phyloP scores from a whole-genome alignment of 1,284 basidiomycete genomes.

The Volvariella volvacea region DNA sequence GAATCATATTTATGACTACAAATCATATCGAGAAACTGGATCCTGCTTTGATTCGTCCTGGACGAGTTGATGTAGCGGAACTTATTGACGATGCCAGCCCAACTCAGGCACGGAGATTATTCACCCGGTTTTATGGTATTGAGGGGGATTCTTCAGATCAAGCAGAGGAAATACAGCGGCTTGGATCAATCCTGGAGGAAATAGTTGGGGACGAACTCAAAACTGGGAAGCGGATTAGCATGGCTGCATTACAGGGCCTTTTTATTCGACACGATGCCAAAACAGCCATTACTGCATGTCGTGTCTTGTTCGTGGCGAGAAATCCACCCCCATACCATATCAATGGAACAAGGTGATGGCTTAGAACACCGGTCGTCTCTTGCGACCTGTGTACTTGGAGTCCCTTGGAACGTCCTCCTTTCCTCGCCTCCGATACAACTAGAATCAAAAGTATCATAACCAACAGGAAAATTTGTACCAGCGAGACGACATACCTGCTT shows the following conservation, averaged over 20 bases:
- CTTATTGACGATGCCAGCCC: constrained; percentile 86
- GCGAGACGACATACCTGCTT: constrained; percentile 55
- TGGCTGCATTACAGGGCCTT: constrained; percentile 90
- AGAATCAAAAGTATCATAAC: constrained; percentile 6
- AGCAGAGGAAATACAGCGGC: constrained; percentile 35
- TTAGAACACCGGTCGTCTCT: constrained; percentile 62
- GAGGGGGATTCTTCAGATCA: constrained; percentile 21
- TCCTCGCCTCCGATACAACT: constrained; percentile 78
- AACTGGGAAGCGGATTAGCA: constrained; percentile 66
- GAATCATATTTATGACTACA: constrained; percentile 99
- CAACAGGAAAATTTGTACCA: constrained; percentile 6
- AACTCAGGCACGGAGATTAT: constrained; percentile 75
- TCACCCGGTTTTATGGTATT: constrained; percentile 79
- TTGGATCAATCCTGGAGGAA: constrained; percentile 45
- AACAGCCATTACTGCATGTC: constrained; percentile 55
- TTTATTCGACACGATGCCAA: constrained; percentile 76
- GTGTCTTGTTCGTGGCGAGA: constrained; percentile 38
- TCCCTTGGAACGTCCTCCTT: constrained; percentile 76
- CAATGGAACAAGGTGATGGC: background rate
- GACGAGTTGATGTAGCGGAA: constrained; percentile 85
- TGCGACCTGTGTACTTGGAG: constrained; percentile 78
- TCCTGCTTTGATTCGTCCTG: constrained; percentile 91
- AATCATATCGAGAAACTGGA: constrained; percentile 85
- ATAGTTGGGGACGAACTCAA: constrained; percentile 48
- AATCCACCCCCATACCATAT: background rate